Percentiles rank a stretch among this genome's conserved stretches.
phyloP scores from a whole-genome alignment of 352 stramenopile genomes.

The Phytophthora gonapodyides region DNA sequence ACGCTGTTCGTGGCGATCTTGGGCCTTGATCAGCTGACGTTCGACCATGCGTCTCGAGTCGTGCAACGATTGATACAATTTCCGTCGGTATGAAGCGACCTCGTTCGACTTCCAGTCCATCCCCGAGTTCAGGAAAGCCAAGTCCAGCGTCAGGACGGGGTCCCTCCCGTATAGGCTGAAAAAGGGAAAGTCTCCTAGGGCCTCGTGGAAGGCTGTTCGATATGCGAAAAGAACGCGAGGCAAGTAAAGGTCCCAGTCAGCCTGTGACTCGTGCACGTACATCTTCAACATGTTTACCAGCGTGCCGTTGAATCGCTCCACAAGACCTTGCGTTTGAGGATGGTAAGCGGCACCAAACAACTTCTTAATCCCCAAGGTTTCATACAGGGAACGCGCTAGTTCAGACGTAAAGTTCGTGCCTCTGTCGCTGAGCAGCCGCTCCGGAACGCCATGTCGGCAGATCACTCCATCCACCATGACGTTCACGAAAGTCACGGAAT shows the following conservation, averaged over 20 bases:
- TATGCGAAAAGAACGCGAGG: not conserved
- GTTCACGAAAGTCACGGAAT: conserved; percentile 2
- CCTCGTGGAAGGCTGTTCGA: not conserved
- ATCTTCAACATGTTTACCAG: not conserved
- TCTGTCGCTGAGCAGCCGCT: not conserved
- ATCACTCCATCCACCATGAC: not conserved
- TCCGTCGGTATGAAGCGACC: not conserved
- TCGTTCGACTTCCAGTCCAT: conserved; percentile 5
- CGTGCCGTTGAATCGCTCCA: conserved; percentile 3
- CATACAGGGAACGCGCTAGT: not conserved
- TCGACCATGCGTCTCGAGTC: not conserved
- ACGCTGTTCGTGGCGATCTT: not conserved
- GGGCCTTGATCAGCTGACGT: conserved; percentile 1
- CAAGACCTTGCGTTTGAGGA: not conserved
- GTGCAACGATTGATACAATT: not conserved
- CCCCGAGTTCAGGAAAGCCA: conserved; percentile 1
- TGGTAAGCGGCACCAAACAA: not conserved
- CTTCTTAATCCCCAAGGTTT: not conserved
- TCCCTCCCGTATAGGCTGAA: not conserved
- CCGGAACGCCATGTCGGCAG: not conserved
- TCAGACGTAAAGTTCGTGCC: conserved; percentile 2
- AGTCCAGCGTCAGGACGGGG: not conserved
- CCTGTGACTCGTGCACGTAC: not conserved
- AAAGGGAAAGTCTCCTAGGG: not conserved
- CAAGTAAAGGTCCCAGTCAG: conserved; percentile 3